phyloP scores from a whole-genome alignment of 352 stramenopile genomes.

The Globisporangium viniferum region DNA sequence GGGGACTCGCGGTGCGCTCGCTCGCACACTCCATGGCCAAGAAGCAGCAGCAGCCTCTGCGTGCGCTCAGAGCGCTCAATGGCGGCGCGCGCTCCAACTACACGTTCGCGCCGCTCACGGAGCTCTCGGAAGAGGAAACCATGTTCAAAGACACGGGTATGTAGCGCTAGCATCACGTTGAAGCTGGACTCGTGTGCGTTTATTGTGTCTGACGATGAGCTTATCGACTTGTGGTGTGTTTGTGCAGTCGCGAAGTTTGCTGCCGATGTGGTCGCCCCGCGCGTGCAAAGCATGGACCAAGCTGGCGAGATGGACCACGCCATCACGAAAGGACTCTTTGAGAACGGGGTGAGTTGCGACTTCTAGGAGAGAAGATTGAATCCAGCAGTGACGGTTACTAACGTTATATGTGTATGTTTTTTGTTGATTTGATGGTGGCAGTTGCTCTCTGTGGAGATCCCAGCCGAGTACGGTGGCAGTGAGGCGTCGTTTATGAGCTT shows the following conservation, averaged over 20 bases:
- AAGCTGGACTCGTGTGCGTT: not conserved
- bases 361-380: not conserved
- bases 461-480: slow-evolving; percentile 88
- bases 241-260: slow-evolving; percentile 78
- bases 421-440: slow-evolving; percentile 10
- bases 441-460: slow-evolving; percentile 96
- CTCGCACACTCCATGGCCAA: slow-evolving; percentile 1
- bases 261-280: slow-evolving; percentile 76
- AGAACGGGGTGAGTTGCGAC: slow-evolving; percentile 63
- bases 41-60: slow-evolving; percentile 3
- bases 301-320: slow-evolving; percentile 87
- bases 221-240: not conserved
- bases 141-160: slow-evolving; percentile 67
- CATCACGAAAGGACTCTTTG: slow-evolving; percentile 91
- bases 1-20: slow-evolving; percentile 3
- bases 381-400: not conserved
- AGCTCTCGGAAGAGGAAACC: slow-evolving; percentile 59
- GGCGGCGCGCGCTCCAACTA: slow-evolving; percentile 17
- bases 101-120: slow-evolving; percentile 41
- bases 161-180: not conserved
- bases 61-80: not conserved
- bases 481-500: slow-evolving; percentile 94
- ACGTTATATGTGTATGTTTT: not conserved
- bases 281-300: slow-evolving; percentile 92
- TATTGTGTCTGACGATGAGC: not conserved